Conservation (phyloP, 345 rosid genomes). For the Crucihimalaya himalaica region DNA sequence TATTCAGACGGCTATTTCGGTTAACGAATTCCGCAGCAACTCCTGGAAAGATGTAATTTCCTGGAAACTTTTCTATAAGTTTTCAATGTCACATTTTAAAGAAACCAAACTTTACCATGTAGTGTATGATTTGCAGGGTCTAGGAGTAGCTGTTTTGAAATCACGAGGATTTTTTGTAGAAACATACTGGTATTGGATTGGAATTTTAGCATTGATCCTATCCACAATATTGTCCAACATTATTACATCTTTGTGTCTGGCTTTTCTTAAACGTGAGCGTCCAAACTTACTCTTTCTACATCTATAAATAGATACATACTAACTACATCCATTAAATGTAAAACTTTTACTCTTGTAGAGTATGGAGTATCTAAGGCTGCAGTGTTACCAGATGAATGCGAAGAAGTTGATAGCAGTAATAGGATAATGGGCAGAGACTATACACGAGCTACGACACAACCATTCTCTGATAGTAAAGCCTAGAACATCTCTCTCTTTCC, state of each 20-base stretch:
- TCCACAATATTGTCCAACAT: constrained; percentile 50
- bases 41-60: constrained; percentile 50
- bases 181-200: constrained; percentile 75
- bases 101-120: not conserved
- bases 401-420: not conserved
- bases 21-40: constrained; percentile 58
- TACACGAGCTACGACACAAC: not conserved
- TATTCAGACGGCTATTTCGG: constrained; percentile 53
- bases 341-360: constrained; percentile 33
- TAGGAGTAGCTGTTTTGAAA: constrained; percentile 53
- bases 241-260: constrained; percentile 46
- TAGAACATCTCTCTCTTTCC: not conserved
- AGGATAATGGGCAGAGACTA: not conserved
- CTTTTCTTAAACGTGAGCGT: constrained; percentile 59
- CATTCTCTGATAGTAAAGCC: not conserved
- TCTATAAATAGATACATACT: not conserved
- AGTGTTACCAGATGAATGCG: constrained; percentile 26
- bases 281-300: not conserved
- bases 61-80: not conserved
- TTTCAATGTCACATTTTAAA: not conserved
- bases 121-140: constrained; percentile 23
- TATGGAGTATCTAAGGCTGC: constrained; percentile 45
- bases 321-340: not conserved
- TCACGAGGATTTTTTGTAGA: constrained; percentile 50
- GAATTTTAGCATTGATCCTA: constrained; percentile 48